phyloP scores from a whole-genome alignment of 176 grass and related monocot species.

The Zizania latifolia region DNA sequence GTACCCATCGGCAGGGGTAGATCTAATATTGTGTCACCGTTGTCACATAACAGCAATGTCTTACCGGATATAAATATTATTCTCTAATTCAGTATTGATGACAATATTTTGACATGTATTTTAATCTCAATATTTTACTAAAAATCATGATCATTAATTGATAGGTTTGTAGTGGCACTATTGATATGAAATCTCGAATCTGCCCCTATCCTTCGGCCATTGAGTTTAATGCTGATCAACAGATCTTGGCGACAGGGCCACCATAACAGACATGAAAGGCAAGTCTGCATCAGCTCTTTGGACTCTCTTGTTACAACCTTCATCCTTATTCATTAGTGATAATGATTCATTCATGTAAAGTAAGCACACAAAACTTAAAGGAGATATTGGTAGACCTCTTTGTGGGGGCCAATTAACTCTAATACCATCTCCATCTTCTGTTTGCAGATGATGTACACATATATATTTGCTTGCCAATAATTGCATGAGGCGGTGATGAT shows the following conservation, averaged over 20 bases:
- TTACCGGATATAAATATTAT: too few species aligned
- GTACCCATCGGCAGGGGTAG: neutral
- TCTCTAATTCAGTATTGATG: too few species aligned
- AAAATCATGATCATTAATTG: too few species aligned
- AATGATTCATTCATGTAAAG: neutral
- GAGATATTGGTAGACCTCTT: slow-evolving; percentile 18
- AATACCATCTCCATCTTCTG: neutral
- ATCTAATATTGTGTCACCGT: too few species aligned
- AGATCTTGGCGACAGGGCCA: slow-evolving; percentile 25
- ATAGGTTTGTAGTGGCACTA: too few species aligned
- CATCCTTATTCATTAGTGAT: slow-evolving; percentile 10
- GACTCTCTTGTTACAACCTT: slow-evolving; percentile 19
- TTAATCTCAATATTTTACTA: too few species aligned
- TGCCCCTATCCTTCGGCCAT: neutral
- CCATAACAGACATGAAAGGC: neutral
- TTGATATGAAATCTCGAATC: too few species aligned
- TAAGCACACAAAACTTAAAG: too few species aligned
- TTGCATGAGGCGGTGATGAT: neutral
- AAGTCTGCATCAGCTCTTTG: neutral
- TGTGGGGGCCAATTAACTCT: neutral
- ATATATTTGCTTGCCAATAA: too few species aligned
- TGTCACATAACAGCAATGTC: too few species aligned
- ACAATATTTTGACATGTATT: too few species aligned
- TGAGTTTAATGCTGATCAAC: neutral
- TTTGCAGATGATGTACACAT: neutral